phyloP scores from a whole-genome alignment of 1,284 basidiomycete genomes.

The Exobasidium rhododendri region DNA sequence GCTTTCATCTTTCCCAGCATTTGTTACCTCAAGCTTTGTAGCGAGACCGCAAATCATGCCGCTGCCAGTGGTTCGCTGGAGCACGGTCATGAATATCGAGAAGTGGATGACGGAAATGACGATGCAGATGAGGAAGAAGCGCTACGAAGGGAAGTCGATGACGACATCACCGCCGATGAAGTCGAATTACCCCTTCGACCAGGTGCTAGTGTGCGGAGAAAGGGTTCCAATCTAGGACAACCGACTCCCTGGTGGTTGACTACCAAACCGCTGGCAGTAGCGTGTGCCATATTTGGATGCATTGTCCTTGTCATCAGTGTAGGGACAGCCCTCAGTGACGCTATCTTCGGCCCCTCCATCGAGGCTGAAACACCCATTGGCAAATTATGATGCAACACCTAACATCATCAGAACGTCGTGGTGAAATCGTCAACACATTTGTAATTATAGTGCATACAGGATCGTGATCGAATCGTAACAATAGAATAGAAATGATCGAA shows the following conservation, averaged over 20 bases:
- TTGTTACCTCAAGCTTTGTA: conserved; percentile 51
- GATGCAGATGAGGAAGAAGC: conserved; percentile 26
- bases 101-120: neutral
- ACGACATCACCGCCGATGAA: conserved; percentile 29
- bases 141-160: conserved; percentile 9
- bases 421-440: neutral
- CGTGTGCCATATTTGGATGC: conserved; percentile 46
- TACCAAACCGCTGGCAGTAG: conserved; percentile 46
- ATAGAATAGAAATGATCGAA: neutral
- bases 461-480: neutral
- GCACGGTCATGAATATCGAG: neutral
- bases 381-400: conserved; percentile 55
- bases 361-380: conserved; percentile 63
- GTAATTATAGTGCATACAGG: neutral
- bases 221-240: conserved; percentile 2
- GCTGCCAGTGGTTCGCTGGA: conserved; percentile 3
- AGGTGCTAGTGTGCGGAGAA: conserved; percentile 31
- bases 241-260: conserved; percentile 41
- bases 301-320: conserved; percentile 39
- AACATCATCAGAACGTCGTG: neutral
- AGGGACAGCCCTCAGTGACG: conserved; percentile 22
- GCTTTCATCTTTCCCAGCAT: conserved; percentile 71
- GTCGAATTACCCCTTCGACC: conserved; percentile 50
- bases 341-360: conserved; percentile 64
- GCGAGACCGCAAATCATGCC: conserved; percentile 19